Base-by-base conservation (phyloP, 2,329 filamentous ascomycete species). In the Fusarium pseudoanthophilum region DNA sequence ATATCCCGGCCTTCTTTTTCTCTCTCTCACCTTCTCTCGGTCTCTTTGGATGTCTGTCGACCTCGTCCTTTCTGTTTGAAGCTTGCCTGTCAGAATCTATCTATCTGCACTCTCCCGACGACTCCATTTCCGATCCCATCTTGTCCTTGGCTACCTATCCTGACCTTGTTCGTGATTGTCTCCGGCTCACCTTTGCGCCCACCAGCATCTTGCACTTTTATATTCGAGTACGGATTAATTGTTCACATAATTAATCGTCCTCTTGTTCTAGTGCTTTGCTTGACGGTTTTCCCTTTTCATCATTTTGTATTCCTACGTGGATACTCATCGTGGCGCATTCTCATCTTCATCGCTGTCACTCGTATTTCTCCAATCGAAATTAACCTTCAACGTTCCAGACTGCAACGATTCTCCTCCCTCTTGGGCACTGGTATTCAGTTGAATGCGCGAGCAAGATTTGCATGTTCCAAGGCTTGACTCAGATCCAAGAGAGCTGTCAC, bases 131-230 rank as follows among this genome's bases (percentile, higher is more conserved):
- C 58, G 48, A 72, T 72, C 48, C 45, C 48, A 37, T 56, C 67
- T 52, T 57, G 58, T 39, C 37, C 48, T 53, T 34, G 39, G 39
- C 46, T 24, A 20, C 24, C 39, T 49, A 40, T 61, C 40, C 72
- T 68, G 59, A 43, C 16, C 34, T 51, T 64, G 42, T 59, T 56
- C 73, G 66, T 67, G 64, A 62, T 73, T 65, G 46, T 49, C 56
- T 73, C 64, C 53, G 69, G 53, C 71, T 73, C 71, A 73, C 67
- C 40, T 63, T 73, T 73, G 70, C 61, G 70, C 71, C 66, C 60
- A 71, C 51, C 39, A 45, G 48, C 36, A 64, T 46, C 53, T 64
- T 64, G 63, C 51, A 46, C 56, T 72, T 42, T 68, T 45, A 55
- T 65, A 59, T 65, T 30, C 51, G 58, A 69, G 67, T 52, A 48